Percentiles rank a stretch among this genome's conserved stretches.
Evolutionary conservation across 225 moss, liverwort and hornwort genomes (phyloP).

Genomic region (Straminergon stramineum): DNA sequence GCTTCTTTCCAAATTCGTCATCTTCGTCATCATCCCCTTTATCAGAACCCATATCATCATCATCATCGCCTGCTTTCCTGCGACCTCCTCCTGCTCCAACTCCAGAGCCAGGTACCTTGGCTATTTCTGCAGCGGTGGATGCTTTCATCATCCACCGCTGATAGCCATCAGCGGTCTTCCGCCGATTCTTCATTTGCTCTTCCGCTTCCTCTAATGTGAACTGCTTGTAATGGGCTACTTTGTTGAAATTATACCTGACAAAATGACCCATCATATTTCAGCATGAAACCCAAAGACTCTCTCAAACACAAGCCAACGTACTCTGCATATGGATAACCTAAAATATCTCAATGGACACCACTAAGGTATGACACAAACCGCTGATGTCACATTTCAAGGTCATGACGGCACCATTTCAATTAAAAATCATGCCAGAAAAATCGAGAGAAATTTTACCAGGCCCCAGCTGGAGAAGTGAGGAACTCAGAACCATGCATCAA

Average conservation of each 20-base stretch:
- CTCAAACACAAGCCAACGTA: neutral
- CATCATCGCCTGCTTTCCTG: constrained; percentile 35
- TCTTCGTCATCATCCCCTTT: constrained; percentile 94
- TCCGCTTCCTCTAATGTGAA: constrained; percentile 97
- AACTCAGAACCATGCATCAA: constrained; percentile 80
- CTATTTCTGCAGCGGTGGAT: constrained; percentile 60
- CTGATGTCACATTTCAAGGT: neutral
- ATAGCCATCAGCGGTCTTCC: constrained; percentile 98
- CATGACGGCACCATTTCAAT: neutral
- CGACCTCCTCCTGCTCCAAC: constrained; percentile 43
- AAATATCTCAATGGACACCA: neutral
- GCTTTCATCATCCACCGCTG: constrained; percentile 99
- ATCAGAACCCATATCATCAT: constrained; percentile 65
- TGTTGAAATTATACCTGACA: constrained; percentile 96
- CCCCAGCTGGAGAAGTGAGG: constrained; percentile 75
- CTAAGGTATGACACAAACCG: neutral
- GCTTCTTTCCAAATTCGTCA: constrained; percentile 76
- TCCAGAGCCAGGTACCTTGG: constrained; percentile 48
- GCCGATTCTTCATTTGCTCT: constrained; percentile 98
- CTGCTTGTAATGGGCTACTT: constrained; percentile 97
- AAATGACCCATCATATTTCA: neutral
- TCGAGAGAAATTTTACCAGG: constrained; percentile 39
- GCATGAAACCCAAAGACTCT: neutral
- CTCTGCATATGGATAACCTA: neutral
- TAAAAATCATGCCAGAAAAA: neutral